Conservation (phyloP, 768 basidiomycete genomes). For the Auriscalpium microsporum region DNA sequence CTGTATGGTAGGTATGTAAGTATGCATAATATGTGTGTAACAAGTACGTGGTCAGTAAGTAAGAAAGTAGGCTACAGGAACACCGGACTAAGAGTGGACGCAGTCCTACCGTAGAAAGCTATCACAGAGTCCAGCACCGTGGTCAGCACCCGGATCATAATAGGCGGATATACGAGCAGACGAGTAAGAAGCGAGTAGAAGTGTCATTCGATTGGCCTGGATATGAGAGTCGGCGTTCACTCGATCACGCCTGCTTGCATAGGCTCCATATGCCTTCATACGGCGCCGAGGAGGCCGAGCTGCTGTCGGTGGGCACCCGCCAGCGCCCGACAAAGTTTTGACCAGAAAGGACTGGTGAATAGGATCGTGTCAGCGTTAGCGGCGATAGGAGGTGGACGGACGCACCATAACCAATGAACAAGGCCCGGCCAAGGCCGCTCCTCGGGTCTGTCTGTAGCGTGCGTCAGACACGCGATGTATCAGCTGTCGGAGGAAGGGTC, state of each 20-base stretch:
- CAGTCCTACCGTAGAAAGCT: no score
- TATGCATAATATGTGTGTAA: no score
- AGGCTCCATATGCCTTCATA: conserved; percentile 14
- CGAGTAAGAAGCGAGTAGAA: neutral
- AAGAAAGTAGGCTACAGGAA: no score
- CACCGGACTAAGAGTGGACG: no score
- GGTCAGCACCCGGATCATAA: no score
- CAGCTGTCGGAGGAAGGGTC: neutral
- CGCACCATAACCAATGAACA: conserved; percentile 13
- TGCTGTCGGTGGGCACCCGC: neutral
- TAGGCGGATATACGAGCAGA: neutral
- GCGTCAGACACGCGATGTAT: neutral
- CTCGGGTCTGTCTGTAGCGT: neutral
- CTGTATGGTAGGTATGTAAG: no score
- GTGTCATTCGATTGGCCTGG: neutral
- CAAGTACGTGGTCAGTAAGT: no score
- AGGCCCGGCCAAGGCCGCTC: neutral
- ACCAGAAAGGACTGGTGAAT: conserved; percentile 11
- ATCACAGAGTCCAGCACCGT: no score
- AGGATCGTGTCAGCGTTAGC: neutral
- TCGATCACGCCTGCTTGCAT: neutral
- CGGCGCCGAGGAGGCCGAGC: neutral
- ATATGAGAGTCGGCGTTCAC: neutral
- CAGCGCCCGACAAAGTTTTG: conserved; percentile 13
- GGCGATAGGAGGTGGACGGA: neutral